Evolutionary conservation across 1,284 basidiomycete species (phyloP).

Genomic region (Tranzscheliella williamsii): DNA sequence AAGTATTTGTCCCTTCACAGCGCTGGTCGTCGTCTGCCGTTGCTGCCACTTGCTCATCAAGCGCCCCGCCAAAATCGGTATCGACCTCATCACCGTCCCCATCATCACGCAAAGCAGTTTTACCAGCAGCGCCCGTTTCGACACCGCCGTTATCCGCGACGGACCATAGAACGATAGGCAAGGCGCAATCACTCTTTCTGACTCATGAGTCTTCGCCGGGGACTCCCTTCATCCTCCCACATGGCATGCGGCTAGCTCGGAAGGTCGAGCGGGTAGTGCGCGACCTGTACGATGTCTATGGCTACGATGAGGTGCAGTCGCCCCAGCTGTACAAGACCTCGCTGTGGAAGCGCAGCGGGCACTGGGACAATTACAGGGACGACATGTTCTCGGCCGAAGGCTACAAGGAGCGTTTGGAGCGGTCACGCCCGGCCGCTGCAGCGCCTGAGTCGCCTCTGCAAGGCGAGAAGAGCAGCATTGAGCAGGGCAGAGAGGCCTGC

Average conservation of each 20-base stretch:
- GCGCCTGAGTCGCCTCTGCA: not conserved
- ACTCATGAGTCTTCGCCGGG: slow-evolving; percentile 57
- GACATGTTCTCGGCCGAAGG: slow-evolving; percentile 60
- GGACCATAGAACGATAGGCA: slow-evolving; percentile 51
- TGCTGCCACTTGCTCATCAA: no score
- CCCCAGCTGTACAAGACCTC: slow-evolving; percentile 56
- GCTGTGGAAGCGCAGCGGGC: slow-evolving; percentile 56
- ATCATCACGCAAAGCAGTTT: no score
- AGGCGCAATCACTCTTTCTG: slow-evolving; percentile 52
- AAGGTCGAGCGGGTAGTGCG: slow-evolving; percentile 57
- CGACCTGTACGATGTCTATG: slow-evolving; percentile 56
- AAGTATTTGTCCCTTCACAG: not conserved
- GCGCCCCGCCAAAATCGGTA: no score
- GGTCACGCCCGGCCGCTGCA: no score
- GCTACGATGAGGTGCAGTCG: slow-evolving; percentile 58
- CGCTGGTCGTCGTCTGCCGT: not conserved
- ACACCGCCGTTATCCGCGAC: not conserved
- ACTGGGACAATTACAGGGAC: slow-evolving; percentile 61
- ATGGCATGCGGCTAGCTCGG: slow-evolving; percentile 54
- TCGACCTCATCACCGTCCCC: no score
- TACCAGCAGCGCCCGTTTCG: not conserved
- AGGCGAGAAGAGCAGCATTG: not conserved
- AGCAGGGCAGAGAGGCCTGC: slow-evolving; percentile 8
- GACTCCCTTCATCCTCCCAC: slow-evolving; percentile 58
- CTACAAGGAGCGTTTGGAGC: slow-evolving; percentile 41